These are phyloP conservation scores for Coemansia javaensis DNA, from an alignment of 192 early-diverging fungal genomes.

Conservation along the genomic window DNA sequence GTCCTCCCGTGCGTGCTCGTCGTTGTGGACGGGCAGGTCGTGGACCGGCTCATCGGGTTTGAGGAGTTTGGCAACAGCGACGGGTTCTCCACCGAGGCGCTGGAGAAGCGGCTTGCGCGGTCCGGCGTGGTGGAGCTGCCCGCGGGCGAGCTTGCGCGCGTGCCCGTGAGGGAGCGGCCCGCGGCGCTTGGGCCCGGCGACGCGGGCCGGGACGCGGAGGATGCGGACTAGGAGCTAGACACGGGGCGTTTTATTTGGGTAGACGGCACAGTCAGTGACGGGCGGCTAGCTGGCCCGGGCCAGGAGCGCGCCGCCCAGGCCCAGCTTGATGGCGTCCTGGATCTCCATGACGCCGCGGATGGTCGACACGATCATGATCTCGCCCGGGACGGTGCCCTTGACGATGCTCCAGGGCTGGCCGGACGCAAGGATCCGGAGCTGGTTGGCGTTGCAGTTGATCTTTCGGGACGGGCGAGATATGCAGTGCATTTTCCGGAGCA, in stretches of 20 bases:
- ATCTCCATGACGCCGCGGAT: conserved; percentile 83
- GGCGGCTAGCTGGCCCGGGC: conserved; percentile 60
- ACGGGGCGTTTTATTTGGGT: too few relatives aligned
- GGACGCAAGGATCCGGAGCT: conserved; percentile 70
- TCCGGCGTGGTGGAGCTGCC: conserved; percentile 54
- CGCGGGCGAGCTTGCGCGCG: conserved; percentile 21
- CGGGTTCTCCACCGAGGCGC: conserved; percentile 66
- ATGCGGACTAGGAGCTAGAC: too few relatives aligned
- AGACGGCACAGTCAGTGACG: too few relatives aligned
- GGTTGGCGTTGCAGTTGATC: conserved; percentile 73
- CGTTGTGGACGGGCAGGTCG: conserved; percentile 66
- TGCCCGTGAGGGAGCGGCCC: conserved; percentile 39
- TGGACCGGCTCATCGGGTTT: conserved; percentile 85
- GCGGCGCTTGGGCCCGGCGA: background rate
- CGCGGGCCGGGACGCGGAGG: too few relatives aligned
- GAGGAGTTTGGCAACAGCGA: conserved; percentile 90
- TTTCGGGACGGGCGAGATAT: conserved; percentile 85
- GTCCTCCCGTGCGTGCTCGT: conserved; percentile 84
- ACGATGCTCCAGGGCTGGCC: conserved; percentile 70
- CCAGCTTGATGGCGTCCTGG: conserved; percentile 79
- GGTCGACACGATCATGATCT: conserved; percentile 87
- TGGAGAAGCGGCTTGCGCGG: conserved; percentile 67
- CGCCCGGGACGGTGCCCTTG: conserved; percentile 79
- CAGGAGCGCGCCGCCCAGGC: conserved; percentile 84
- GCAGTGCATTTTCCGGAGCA: conserved; percentile 68